phyloP scores from a whole-genome alignment of 2,329 filamentous ascomycete species.

The Sordariomycetes sp. region DNA sequence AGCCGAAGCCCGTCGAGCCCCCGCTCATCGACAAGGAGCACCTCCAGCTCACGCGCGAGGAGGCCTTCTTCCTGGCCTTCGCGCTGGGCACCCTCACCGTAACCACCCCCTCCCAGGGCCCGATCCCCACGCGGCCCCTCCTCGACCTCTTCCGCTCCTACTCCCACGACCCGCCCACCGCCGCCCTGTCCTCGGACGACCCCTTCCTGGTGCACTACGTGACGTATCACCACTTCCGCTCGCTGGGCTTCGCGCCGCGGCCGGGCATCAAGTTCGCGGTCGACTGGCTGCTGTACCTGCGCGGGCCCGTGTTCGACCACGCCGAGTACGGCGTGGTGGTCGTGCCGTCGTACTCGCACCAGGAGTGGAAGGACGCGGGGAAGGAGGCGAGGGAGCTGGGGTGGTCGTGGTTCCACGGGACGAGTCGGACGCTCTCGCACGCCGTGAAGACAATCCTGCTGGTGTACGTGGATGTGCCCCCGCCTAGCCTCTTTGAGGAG shows the following conservation, averaged over 20 bases:
- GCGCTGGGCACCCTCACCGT: slow-evolving; percentile 65
- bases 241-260: slow-evolving; percentile 87
- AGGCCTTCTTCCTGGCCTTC: slow-evolving; percentile 84
- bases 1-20: slow-evolving; percentile 7
- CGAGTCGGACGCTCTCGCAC: slow-evolving; percentile 81
- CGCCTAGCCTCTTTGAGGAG: slow-evolving; percentile 40
- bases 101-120: slow-evolving; percentile 31
- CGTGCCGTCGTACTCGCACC: slow-evolving; percentile 68
- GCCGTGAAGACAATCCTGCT: slow-evolving; percentile 85
- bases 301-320: slow-evolving; percentile 88
- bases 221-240: slow-evolving; percentile 93
- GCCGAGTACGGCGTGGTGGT: slow-evolving; percentile 86
- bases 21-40: slow-evolving; percentile 46
- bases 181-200: slow-evolving; percentile 59
- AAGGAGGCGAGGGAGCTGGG: slow-evolving; percentile 37
- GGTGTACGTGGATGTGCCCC: slow-evolving; percentile 83
- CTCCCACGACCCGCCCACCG: slow-evolving; percentile 55
- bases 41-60: slow-evolving; percentile 82
- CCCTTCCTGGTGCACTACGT: slow-evolving; percentile 78
- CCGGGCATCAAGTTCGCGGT: slow-evolving; percentile 90
- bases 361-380: slow-evolving; percentile 56
- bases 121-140: slow-evolving; percentile 44
- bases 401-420: slow-evolving; percentile 80
- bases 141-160: slow-evolving; percentile 57
- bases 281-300: slow-evolving; percentile 89